Evolutionary conservation across 176 grass and related monocot species (phyloP).

Genomic region (Tillandsia leiboldiana): DNA sequence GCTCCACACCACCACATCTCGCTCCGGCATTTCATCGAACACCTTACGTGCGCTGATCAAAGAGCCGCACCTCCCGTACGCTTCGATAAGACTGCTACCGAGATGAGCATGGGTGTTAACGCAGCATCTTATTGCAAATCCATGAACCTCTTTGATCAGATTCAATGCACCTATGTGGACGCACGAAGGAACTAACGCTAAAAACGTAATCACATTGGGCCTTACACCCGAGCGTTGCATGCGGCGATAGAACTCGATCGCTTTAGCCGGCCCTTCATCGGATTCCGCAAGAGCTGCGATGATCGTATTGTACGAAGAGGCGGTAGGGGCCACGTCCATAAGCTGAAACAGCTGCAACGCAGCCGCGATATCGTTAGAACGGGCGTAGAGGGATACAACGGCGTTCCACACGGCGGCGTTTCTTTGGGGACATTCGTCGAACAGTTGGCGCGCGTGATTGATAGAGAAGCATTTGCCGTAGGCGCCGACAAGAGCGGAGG

Average conservation of each 20-base stretch:
- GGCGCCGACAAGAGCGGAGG: constrained; percentile 44
- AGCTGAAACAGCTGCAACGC: constrained; percentile 20
- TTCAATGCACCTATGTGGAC: constrained; percentile 15
- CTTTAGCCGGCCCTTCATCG: constrained; percentile 19
- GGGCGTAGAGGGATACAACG: constrained; percentile 39
- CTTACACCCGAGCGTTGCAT: constrained; percentile 32
- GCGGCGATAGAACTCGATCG: constrained; percentile 36
- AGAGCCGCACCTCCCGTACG: constrained; percentile 41
- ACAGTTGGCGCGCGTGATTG: constrained; percentile 36
- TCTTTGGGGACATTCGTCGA: constrained; percentile 52
- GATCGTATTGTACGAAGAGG: constrained; percentile 45
- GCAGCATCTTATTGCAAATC: constrained; percentile 35
- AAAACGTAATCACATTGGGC: constrained; percentile 40
- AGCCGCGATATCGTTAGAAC: constrained; percentile 18
- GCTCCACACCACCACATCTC: constrained; percentile 56
- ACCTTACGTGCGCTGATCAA: constrained; percentile 17
- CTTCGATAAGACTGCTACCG: constrained; percentile 52
- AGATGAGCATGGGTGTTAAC: constrained; percentile 28
- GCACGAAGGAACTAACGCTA: constrained; percentile 35
- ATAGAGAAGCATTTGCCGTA: constrained; percentile 22
- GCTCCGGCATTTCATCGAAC: constrained; percentile 38
- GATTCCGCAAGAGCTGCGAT: constrained; percentile 31
- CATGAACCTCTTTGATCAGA: constrained; percentile 46
- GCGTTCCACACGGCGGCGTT: constrained; percentile 59
- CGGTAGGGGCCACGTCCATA: constrained; percentile 42